These are phyloP conservation scores for Penicillium waksmanii DNA, from an alignment of 495 filamentous ascomycete species.

Conservation along the genomic window DNA sequence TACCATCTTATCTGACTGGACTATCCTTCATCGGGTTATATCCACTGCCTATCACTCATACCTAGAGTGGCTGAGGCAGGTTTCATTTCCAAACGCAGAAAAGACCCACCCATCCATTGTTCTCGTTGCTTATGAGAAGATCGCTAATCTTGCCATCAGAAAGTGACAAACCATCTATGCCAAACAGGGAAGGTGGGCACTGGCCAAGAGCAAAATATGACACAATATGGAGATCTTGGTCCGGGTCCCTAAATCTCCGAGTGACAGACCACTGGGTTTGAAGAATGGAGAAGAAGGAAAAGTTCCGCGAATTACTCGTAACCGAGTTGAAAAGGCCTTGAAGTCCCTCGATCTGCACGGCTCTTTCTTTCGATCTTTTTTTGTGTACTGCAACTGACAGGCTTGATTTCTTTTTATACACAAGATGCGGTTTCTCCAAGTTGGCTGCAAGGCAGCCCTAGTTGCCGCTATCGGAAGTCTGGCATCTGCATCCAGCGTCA, in stretches of 20 bases:
- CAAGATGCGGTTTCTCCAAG: conserved; percentile 19
- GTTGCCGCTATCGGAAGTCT: conserved; percentile 17
- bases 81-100: background rate
- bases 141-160: conserved; percentile 12
- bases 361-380: background rate
- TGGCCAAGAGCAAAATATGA: conserved; percentile 12
- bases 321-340: conserved; percentile 2
- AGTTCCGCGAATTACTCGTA: background rate
- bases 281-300: background rate
- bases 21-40: conserved; percentile 6
- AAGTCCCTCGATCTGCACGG: background rate
- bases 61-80: conserved; percentile 4
- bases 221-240: conserved; percentile 13
- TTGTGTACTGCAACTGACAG: background rate
- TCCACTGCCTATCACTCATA: background rate
- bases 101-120: background rate
- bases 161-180: conserved; percentile 7
- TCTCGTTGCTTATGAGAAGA: conserved; percentile 7
- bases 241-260: background rate
- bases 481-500: conserved; percentile 22
- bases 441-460: conserved; percentile 18
- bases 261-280: conserved; percentile 7
- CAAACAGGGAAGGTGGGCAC: conserved; percentile 15
- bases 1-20: background rate
- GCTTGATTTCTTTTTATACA: background rate